These are phyloP conservation scores for Plenodomus tracheiphilus DNA, from an alignment of 2,329 filamentous ascomycete species.

Conservation along the genomic window DNA sequence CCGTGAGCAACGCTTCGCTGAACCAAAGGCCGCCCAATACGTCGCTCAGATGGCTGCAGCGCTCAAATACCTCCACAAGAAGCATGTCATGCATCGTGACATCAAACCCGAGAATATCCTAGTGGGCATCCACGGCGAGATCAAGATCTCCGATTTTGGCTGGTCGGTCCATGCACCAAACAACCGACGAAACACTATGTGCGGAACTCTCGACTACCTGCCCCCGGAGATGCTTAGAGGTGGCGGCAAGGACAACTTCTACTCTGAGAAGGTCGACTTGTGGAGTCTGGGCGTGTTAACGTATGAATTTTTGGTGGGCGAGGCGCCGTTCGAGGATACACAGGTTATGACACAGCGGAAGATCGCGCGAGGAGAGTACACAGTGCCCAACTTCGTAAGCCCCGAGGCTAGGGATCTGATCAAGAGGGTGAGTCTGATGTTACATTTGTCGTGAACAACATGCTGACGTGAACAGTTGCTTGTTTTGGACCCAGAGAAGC, in stretches of 20 bases:
- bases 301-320: constrained; percentile 94
- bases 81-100: constrained; percentile 95
- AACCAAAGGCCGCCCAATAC: constrained; percentile 85
- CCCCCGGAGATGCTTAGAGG: constrained; percentile 96
- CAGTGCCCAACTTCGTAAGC: constrained; percentile 86
- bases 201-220: constrained; percentile 94
- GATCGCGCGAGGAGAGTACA: constrained; percentile 89
- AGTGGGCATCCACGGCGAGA: constrained; percentile 93
- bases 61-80: constrained; percentile 87
- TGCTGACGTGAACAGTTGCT: constrained; percentile 54
- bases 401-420: constrained; percentile 90
- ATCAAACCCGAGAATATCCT: constrained; percentile 99
- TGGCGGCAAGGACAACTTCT: constrained; percentile 80
- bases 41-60: constrained; percentile 90
- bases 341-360: constrained; percentile 91
- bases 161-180: constrained; percentile 98
- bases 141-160: constrained; percentile 98
- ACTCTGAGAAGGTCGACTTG: constrained; percentile 92
- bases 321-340: constrained; percentile 96
- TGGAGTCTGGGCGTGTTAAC: constrained; percentile 95
- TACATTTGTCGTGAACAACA: not conserved
- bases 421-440: constrained; percentile 57
- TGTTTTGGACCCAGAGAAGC: constrained; percentile 90
- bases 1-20: constrained; percentile 76
- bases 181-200: constrained; percentile 91